These are phyloP conservation scores for Cymbopogon flexuosus DNA, from an alignment of 202 grass and related monocot genomes.

Conservation along the genomic window DNA sequence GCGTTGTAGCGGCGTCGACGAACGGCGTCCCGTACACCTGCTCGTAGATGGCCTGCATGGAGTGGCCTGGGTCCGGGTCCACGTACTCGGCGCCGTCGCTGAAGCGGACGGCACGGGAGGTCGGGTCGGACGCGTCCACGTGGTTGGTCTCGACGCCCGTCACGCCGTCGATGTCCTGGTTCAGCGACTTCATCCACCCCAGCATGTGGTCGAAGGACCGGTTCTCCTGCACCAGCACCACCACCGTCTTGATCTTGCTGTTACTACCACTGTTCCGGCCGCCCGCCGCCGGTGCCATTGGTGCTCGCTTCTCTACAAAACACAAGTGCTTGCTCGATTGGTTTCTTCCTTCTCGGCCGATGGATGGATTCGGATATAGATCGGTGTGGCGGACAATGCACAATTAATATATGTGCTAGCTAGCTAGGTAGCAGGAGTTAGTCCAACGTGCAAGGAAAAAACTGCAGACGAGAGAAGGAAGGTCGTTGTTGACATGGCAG, in stretches of 20 bases:
- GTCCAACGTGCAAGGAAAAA: too few species aligned
- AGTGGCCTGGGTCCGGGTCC: slow-evolving; percentile 72
- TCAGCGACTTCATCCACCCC: slow-evolving; percentile 59
- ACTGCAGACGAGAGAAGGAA: too few species aligned
- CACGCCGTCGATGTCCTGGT: slow-evolving; percentile 59
- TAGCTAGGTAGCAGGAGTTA: too few species aligned
- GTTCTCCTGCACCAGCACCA: slow-evolving; percentile 72
- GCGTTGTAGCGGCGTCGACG: slow-evolving; percentile 29
- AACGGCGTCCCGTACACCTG: slow-evolving; percentile 60
- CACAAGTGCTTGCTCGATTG: not conserved
- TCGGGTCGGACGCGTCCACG: slow-evolving; percentile 38
- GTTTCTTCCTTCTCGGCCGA: not conserved
- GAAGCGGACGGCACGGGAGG: slow-evolving; percentile 37
- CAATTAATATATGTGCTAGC: not conserved
- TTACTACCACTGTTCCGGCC: not conserved
- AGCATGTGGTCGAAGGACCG: slow-evolving; percentile 82
- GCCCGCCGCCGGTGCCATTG: too few species aligned
- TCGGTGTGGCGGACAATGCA: not conserved
- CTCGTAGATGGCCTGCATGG: slow-evolving; percentile 77
- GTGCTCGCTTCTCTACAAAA: not conserved
- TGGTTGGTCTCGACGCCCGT: slow-evolving; percentile 41
- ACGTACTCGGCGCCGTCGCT: slow-evolving; percentile 46
- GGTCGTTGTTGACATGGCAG: too few species aligned
- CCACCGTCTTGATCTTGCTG: slow-evolving; percentile 63
- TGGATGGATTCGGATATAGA: not conserved